Evolutionary conservation across 75 land plant species (phyloP).

Genomic region (Selaginella moellendorffii): DNA sequence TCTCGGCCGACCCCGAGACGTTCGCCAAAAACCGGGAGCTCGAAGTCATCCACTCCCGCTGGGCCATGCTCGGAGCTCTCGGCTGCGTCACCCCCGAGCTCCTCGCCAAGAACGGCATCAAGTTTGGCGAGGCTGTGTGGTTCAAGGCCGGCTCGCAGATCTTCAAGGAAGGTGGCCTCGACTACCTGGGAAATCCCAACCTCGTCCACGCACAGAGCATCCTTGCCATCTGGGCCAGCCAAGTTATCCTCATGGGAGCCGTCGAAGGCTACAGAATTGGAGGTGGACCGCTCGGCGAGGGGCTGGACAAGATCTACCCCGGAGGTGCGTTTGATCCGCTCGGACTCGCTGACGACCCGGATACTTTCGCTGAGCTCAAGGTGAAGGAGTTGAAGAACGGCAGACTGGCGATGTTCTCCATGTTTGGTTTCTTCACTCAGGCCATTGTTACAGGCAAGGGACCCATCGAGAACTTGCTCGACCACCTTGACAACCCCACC

Average conservation of each 20-base stretch:
- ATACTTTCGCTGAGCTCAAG: slow-evolving; percentile 79
- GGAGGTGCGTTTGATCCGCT: slow-evolving; percentile 79
- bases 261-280: slow-evolving; percentile 52
- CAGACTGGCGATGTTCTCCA: slow-evolving; percentile 4
- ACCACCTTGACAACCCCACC: slow-evolving; percentile 2
- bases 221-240: slow-evolving; percentile 61
- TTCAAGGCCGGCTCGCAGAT: slow-evolving; percentile 78
- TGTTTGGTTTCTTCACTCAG: slow-evolving; percentile 8
- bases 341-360: slow-evolving; percentile 71
- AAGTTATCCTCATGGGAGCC: slow-evolving; percentile 56
- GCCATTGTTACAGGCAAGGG: slow-evolving; percentile 8
- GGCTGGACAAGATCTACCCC: slow-evolving; percentile 41
- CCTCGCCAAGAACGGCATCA: slow-evolving; percentile 9
- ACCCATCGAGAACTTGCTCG: slow-evolving; percentile 9
- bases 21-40: slow-evolving; percentile 9
- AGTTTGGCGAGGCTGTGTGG: slow-evolving; percentile 2
- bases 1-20: slow-evolving; percentile 54
- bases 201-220: slow-evolving; percentile 72
- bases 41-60: slow-evolving; percentile 36
- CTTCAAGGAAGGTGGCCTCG: slow-evolving; percentile 70
- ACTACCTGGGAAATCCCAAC: slow-evolving; percentile 62
- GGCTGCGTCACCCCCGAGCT: slow-evolving; percentile 61
- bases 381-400: slow-evolving; percentile 88
- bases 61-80: slow-evolving; percentile 51
- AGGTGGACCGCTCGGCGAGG: slow-evolving; percentile 42